These are phyloP conservation scores for Linum trigynum DNA, from an alignment of 345 rosid genomes.

Conservation along the genomic window DNA sequence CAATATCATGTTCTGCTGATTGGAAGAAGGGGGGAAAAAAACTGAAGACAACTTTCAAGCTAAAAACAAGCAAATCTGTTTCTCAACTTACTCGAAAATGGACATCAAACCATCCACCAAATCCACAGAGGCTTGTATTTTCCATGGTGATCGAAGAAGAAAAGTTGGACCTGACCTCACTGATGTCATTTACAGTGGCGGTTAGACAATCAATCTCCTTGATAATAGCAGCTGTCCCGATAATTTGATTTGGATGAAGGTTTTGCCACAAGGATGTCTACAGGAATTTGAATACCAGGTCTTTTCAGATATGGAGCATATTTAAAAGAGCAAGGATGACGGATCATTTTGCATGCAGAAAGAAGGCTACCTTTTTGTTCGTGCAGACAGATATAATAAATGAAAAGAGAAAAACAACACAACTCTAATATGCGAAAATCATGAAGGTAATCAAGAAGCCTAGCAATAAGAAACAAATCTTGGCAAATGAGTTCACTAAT, in stretches of 20 bases:
- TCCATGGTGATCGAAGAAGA: constrained; percentile 37
- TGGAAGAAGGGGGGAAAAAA: neutral
- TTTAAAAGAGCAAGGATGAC: neutral
- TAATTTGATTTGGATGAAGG: constrained; percentile 81
- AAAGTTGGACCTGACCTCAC: constrained; percentile 53
- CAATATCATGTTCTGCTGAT: neutral
- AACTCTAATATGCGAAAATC: too few species aligned
- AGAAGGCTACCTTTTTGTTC: constrained; percentile 1
- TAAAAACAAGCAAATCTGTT: constrained; percentile 1
- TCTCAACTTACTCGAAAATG: constrained; percentile 70
- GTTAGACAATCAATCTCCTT: constrained; percentile 88
- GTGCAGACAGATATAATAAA: neutral
- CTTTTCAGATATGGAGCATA: constrained; percentile 2
- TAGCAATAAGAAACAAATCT: too few species aligned
- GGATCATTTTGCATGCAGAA: neutral
- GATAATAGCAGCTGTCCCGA: constrained; percentile 59
- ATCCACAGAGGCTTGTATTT: constrained; percentile 57
- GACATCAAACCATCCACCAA: constrained; percentile 97
- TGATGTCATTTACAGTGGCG: constrained; percentile 60
- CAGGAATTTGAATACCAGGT: constrained; percentile 7
- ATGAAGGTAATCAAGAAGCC: too few species aligned
- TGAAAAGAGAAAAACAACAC: neutral
- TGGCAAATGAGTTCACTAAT: too few species aligned
- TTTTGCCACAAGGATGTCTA: constrained; percentile 93
- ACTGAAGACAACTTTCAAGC: neutral